phyloP scores from a whole-genome alignment of 2,329 filamentous ascomycete species.

The Penicillium sp. region DNA sequence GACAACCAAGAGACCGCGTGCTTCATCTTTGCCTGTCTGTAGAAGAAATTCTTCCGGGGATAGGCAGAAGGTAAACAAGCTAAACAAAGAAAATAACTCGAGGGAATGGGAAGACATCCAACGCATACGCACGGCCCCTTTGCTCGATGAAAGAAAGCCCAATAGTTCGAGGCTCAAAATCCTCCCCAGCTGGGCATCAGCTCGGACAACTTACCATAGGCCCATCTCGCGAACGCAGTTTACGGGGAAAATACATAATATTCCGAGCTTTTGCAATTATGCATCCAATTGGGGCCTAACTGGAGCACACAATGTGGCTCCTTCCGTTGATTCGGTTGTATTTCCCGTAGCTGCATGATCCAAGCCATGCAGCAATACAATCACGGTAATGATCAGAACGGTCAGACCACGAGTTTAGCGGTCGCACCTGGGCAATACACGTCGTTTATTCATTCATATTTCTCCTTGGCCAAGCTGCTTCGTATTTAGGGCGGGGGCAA shows the following conservation, averaged over 20 bases:
- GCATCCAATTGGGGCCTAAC: background rate
- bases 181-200: background rate
- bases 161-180: background rate
- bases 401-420: background rate
- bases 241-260: background rate
- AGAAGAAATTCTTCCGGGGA: background rate
- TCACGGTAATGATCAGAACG: background rate
- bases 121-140: background rate
- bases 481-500: background rate
- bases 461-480: background rate
- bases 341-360: background rate
- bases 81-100: background rate
- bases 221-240: background rate
- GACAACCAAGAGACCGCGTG: constrained; percentile 5
- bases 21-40: constrained; percentile 9
- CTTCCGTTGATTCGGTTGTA: constrained; percentile 2
- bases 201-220: background rate
- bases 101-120: background rate
- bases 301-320: constrained; percentile 4
- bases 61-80: background rate
- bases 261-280: background rate
- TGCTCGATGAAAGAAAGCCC: background rate
- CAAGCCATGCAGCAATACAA: background rate
- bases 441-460: background rate
- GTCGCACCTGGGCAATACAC: no score